Evolutionary conservation across 2,329 filamentous ascomycete genomes (phyloP).

Genomic region (Penicillium sp.): DNA sequence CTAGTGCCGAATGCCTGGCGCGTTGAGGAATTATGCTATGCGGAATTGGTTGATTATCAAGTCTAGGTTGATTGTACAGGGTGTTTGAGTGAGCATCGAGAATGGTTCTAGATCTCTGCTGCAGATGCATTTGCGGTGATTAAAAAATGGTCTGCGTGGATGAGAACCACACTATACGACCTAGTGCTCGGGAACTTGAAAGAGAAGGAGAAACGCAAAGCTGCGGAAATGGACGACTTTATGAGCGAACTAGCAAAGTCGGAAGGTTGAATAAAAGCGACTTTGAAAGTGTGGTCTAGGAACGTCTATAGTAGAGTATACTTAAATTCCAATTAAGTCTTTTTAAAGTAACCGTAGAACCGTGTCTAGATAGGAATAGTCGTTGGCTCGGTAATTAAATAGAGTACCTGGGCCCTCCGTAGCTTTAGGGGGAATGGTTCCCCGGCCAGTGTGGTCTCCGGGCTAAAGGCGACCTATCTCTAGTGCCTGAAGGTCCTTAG

Average conservation of each 20-base stretch:
- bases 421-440: background rate
- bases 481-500: background rate
- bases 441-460: background rate
- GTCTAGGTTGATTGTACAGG: slow-evolving; percentile 11
- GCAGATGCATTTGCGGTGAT: slow-evolving; percentile 16
- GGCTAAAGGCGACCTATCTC: background rate
- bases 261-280: background rate
- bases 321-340: too few species aligned
- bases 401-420: too few species aligned
- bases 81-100: slow-evolving; percentile 14
- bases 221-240: slow-evolving; percentile 8
- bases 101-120: slow-evolving; percentile 17
- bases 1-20: slow-evolving; percentile 13
- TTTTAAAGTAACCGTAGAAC: too few species aligned
- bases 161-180: slow-evolving; percentile 13
- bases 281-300: background rate
- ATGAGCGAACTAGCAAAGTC: slow-evolving; percentile 8
- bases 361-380: too few species aligned
- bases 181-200: slow-evolving; percentile 6
- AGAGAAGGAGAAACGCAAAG: slow-evolving; percentile 8
- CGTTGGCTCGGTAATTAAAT: too few species aligned
- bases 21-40: slow-evolving; percentile 17
- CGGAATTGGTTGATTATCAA: slow-evolving; percentile 12
- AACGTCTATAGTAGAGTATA: background rate
- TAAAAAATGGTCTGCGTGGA: slow-evolving; percentile 17